phyloP scores from a whole-genome alignment of 139 green algal species.

The Picochlorum sp. region DNA sequence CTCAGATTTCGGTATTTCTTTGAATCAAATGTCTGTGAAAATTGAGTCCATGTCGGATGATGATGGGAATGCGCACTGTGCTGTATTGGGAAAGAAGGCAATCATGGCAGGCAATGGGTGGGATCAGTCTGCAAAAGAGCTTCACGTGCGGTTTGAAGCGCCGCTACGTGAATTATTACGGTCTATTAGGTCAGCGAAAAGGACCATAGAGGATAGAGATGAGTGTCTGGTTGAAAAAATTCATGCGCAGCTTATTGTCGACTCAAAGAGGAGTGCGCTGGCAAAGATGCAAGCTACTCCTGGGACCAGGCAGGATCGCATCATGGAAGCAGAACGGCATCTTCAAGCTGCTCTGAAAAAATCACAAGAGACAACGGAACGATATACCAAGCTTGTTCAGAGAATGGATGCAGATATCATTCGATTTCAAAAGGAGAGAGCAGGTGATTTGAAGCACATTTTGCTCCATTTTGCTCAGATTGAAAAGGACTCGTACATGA shows the following conservation, averaged over 20 bases:
- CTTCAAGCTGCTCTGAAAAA: slow-evolving; percentile 45
- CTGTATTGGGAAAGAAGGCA: slow-evolving; percentile 26
- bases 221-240: slow-evolving; percentile 39
- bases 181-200: slow-evolving; percentile 53
- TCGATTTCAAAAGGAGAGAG: slow-evolving; percentile 70
- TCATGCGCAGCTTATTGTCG: slow-evolving; percentile 46
- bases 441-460: slow-evolving; percentile 59
- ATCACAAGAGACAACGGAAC: slow-evolving; percentile 38
- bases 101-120: slow-evolving; percentile 1
- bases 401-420: slow-evolving; percentile 79
- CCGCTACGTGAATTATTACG: slow-evolving; percentile 78
- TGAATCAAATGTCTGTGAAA: slow-evolving; percentile 24
- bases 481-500: slow-evolving; percentile 29
- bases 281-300: slow-evolving; percentile 66
- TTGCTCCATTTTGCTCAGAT: slow-evolving; percentile 70
- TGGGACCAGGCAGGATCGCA: slow-evolving; percentile 46
- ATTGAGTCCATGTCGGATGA: slow-evolving; percentile 4
- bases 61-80: slow-evolving; percentile 25
- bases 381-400: slow-evolving; percentile 49
- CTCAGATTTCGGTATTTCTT: slow-evolving; percentile 58
- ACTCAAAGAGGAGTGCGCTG: slow-evolving; percentile 56
- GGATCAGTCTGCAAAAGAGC: not conserved
- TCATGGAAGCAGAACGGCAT: slow-evolving; percentile 67
- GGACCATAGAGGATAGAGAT: slow-evolving; percentile 55
- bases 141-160: slow-evolving; percentile 59